Evolutionary conservation across 1,139 yeast genomes (phyloP).

Genomic region (Sugiyamaella sp.): DNA sequence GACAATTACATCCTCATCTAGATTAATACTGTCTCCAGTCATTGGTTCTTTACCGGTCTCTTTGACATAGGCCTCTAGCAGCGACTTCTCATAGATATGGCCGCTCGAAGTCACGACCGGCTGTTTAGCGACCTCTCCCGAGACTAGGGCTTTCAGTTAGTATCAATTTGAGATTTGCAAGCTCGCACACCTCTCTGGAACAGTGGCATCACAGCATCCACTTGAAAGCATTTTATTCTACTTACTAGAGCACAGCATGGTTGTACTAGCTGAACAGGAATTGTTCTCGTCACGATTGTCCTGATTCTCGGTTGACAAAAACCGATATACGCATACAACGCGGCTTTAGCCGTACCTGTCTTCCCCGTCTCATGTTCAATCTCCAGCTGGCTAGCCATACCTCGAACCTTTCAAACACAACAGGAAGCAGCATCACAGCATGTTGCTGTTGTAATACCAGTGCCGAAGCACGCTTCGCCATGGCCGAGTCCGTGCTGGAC

Average conservation of each 20-base stretch:
- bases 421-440: no score
- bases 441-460: no score
- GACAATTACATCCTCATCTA: constrained; percentile 62
- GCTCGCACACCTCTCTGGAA: neutral
- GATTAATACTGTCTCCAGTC: constrained; percentile 58
- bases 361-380: no score
- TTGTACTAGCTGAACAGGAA: neutral
- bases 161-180: neutral
- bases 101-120: constrained; percentile 84
- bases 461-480: no score
- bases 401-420: no score
- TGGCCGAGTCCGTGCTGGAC: no score
- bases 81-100: constrained; percentile 65
- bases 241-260: constrained; percentile 40
- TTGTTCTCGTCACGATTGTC: neutral
- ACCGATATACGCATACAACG: no score
- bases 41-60: constrained; percentile 79
- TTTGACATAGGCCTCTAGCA: constrained; percentile 63
- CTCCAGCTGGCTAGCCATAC: no score
- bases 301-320: no score
- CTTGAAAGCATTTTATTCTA: constrained; percentile 16
- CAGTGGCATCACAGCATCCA: no score
- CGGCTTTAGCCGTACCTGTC: no score
- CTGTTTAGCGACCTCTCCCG: constrained; percentile 66
- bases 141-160: constrained; percentile 42